Base-by-base conservation (phyloP, 352 stramenopile genomes). In the Globisporangium acanthophoron region DNA sequence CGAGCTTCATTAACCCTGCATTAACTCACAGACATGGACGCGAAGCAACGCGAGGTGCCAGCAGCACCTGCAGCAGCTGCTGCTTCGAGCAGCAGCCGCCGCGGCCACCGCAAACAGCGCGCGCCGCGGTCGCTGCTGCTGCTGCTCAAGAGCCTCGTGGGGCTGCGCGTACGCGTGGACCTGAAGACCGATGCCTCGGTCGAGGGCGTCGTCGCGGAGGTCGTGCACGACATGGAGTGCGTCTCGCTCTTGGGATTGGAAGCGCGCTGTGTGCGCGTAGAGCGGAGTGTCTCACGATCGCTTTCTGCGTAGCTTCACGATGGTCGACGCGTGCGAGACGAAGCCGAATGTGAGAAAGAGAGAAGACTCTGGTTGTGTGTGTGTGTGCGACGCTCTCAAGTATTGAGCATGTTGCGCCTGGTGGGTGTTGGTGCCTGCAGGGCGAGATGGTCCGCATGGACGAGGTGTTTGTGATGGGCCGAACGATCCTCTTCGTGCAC, bases 401-500 rank as follows among this genome's bases (percentile, higher is more conserved):
- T 27, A 27, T 27, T 27, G 24, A 27, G 24, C 24, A 27, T 27
- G 24, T 27, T 39, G 29, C 7, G 15, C 21, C 15, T 18, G 21
- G 31, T 24, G 8, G 11, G 13, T 13, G 8, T 18, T 45, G 29
- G 27, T 31, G 29, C 41, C 11, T 43, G 20, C 54, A 93, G 84
- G 86, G 86, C 13, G 62, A 64, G 4, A 76, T 61, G 11, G 29
- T 87, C 33, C 64, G 67, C 58, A 74, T 95, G 49, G 86, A 95
- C 46, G 86, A 95, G 46, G 78, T 95, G 20, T 95, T 94, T 35
- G 82, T 95, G 54, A 95, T 95, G 83, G 86, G 86, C 52, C 85
- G 84, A 44, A 93, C 80, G 13, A 76, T 95, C 52, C 65, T 95
- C 12, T 95, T 85, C 60, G 86, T 95, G 20, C 83, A 95, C 66